A percentile compares a stretch with the other conserved stretches of the same genome.
Conservation (phyloP, 306 rosid genomes). For the Carpinus fangiana region DNA sequence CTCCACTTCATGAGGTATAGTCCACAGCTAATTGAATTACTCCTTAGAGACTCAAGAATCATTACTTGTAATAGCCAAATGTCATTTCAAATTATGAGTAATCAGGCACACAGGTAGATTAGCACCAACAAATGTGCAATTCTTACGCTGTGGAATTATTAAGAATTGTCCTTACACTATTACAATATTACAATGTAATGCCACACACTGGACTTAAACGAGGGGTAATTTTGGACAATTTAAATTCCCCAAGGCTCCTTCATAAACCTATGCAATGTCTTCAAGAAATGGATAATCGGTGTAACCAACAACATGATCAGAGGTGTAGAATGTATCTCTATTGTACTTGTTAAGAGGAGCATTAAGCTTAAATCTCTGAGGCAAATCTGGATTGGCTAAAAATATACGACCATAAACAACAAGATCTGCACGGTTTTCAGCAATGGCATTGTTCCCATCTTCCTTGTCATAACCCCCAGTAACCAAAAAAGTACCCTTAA, state of each 20-base stretch:
- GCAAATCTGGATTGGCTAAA: conserved; percentile 43
- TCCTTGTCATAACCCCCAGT: conserved; percentile 33
- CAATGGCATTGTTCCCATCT: conserved; percentile 29
- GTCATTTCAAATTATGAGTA: too few species aligned
- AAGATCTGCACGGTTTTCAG: conserved; percentile 25
- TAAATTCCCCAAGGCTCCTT: not conserved
- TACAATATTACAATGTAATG: too few species aligned
- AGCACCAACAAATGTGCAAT: too few species aligned
- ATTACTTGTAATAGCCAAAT: too few species aligned
- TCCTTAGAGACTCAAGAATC: too few species aligned
- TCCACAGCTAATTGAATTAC: too few species aligned
- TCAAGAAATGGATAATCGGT: conserved; percentile 39
- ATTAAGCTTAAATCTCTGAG: conserved; percentile 35
- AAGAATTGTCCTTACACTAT: too few species aligned
- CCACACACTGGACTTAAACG: too few species aligned
- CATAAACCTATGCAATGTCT: not conserved
- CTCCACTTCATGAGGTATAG: too few species aligned
- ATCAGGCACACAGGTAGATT: too few species aligned
- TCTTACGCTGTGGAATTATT: too few species aligned
- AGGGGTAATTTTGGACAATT: not conserved
- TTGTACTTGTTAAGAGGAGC: conserved; percentile 34
- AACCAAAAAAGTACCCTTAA: conserved; percentile 30
- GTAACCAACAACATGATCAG: conserved; percentile 37
- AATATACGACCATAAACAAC: conserved; percentile 34
- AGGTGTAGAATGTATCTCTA: conserved; percentile 24